Evolutionary conservation across 2,329 filamentous ascomycete species (phyloP), one percentile per base, ranked within the genome.

Genomic region (Colletotrichum sp.): DNA sequence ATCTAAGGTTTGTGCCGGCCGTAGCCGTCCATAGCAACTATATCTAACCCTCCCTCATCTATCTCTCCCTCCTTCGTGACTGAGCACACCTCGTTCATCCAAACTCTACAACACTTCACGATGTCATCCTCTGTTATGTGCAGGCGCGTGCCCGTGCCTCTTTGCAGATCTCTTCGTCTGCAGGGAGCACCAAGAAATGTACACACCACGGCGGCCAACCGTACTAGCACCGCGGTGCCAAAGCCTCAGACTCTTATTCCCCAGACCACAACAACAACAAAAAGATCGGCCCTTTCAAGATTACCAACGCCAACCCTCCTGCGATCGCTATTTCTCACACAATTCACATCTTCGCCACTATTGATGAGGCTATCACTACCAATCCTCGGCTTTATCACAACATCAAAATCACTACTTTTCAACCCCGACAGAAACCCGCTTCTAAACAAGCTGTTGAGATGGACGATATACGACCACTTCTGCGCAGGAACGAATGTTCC

Each of bases 401-500:
- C 39, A n/a, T 57, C 74, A 4, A 73, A 74, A 39, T 26, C 28
- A 32, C 52, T 71, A 3, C 65, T 76, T 0, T 73, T 97, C 75
- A 93, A 93, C 83, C 93, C 96, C 5, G 95, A 98, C 82, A 88
- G 86, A 65, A 98, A 98, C 82, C 92, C 92, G 0, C 59, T 96
- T 2, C 89, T 98, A 13, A 90, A 92, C 65, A 91, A 88, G 75
- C 82, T 96, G 48, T 88, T 98, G 66, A 95, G 95, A 83, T 91
- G 93, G 82, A 98, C 95, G 0, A 96, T 98, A 80, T 98, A 98
- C 83, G 92, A 93, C 36, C 96, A 98, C 81, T 98, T 98, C 85
- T 98, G 96, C 84, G 95, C 95, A 0, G 96, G 96, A 32, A 94
- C 96, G 84, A 94, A 91, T 64, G 88, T 90, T 1, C 80, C 83